Evolutionary conservation across 805 yeast genomes (phyloP).

Genomic region (Debaryomyces hansenii): DNA sequence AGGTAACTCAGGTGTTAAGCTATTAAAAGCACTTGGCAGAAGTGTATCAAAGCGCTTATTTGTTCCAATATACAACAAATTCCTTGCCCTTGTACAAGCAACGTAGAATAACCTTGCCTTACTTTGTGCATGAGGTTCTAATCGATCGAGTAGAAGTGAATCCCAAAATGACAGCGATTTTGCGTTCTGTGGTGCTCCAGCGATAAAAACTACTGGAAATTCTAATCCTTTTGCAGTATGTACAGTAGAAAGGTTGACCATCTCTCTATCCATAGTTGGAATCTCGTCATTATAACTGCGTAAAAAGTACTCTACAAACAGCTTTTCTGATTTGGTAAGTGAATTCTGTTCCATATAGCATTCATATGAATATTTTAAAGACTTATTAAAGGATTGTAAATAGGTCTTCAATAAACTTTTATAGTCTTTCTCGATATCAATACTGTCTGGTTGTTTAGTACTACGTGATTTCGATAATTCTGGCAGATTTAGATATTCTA

Average conservation of each 20-base stretch:
- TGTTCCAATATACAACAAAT: constrained; percentile 39
- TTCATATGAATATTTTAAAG: constrained; percentile 17
- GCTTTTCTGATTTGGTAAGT: constrained; percentile 6
- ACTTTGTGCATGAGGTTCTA: constrained; percentile 14
- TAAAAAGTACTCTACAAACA: constrained; percentile 42
- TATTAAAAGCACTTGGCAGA: constrained; percentile 2
- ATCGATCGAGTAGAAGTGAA: constrained; percentile 7
- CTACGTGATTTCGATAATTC: constrained; percentile 1
- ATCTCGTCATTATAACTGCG: constrained; percentile 39
- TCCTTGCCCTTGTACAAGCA: constrained; percentile 63
- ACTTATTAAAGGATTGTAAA: constrained; percentile 19
- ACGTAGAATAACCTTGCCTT: constrained; percentile 56
- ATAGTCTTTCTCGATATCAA: constrained; percentile 4
- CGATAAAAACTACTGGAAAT: constrained; percentile 64
- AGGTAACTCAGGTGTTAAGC: constrained; percentile 15
- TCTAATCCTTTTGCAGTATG: constrained; percentile 78
- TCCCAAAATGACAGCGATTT: constrained; percentile 12
- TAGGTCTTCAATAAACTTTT: constrained; percentile 9
- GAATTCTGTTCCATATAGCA: constrained; percentile 7
- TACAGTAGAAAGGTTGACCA: constrained; percentile 61
- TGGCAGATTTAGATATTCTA: constrained; percentile 21
- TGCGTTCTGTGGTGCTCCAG: constrained; percentile 9
- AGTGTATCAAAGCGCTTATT: constrained; percentile 5
- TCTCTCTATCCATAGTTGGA: constrained; percentile 23
- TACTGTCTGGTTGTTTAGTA: neutral